A percentile compares a stretch with the other conserved stretches of the same genome.
Conservation (phyloP, 2,329 filamentous ascomycete species). For the Didymella arachidicola region DNA sequence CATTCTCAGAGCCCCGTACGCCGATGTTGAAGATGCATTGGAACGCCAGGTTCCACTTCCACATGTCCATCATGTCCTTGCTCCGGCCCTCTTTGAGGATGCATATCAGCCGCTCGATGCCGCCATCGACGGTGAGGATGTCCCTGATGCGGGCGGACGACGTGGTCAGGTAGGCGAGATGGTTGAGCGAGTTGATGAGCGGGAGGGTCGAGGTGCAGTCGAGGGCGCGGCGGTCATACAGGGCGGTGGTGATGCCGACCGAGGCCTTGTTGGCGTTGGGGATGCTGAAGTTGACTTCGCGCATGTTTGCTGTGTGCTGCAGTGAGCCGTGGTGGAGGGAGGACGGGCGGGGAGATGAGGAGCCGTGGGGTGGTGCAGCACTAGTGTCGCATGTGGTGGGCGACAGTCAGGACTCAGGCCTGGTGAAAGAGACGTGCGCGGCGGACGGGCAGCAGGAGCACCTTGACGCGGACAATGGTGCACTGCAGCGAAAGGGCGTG, state of each 20-base stretch:
- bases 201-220: slow-evolving; percentile 98
- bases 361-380: slow-evolving; percentile 39
- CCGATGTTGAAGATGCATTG: slow-evolving; percentile 99
- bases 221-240: slow-evolving; percentile 95
- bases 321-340: slow-evolving; percentile 23
- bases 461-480: slow-evolving; percentile 7
- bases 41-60: slow-evolving; percentile 99
- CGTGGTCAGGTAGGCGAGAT: slow-evolving; percentile 96
- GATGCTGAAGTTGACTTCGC: slow-evolving; percentile 99
- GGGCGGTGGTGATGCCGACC: slow-evolving; percentile 95
- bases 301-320: slow-evolving; percentile 70
- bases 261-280: slow-evolving; percentile 99
- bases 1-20: slow-evolving; percentile 90
- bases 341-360: slow-evolving; percentile 17
- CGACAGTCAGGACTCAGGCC: slow-evolving; percentile 23
- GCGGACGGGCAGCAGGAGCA: slow-evolving; percentile 20
- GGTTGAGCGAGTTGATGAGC: slow-evolving; percentile 98
- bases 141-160: slow-evolving; percentile 97
- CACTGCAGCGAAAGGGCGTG: slow-evolving; percentile 11
- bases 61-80: slow-evolving; percentile 99
- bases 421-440: slow-evolving; percentile 17
- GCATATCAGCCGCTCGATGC: slow-evolving; percentile 94
- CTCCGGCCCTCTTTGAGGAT: slow-evolving; percentile 97
- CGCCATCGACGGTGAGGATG: slow-evolving; percentile 97
- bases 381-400: slow-evolving; percentile 46